A percentile compares a stretch with the other conserved stretches of the same genome.
phyloP scores from a whole-genome alignment of 2,329 filamentous ascomycete genomes.

The Dryadomyces quercus-mongolicae region DNA sequence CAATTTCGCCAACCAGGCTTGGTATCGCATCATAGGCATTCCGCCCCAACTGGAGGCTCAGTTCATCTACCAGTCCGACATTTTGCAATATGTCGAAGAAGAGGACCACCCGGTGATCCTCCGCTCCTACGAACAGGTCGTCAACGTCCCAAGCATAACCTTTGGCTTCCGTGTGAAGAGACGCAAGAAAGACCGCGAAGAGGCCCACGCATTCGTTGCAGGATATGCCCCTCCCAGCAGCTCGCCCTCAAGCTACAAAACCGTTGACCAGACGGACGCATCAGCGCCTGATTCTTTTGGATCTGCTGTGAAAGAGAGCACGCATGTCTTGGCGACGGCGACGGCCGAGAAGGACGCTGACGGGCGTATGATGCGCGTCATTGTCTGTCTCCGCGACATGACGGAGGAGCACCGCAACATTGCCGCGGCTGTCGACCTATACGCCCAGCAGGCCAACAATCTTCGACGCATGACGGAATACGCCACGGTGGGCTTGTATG shows the following conservation, averaged over 20 bases:
- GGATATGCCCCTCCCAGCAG: not conserved
- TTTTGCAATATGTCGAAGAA: slow-evolving; percentile 32
- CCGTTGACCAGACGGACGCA: not conserved
- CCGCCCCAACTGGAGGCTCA: slow-evolving; percentile 14
- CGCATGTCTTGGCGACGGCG: slow-evolving; percentile 34
- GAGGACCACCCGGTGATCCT: slow-evolving; percentile 30
- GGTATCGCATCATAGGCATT: slow-evolving; percentile 38
- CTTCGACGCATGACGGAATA: slow-evolving; percentile 41
- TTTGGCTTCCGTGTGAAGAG: slow-evolving; percentile 34
- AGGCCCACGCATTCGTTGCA: not conserved
- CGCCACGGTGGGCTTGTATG: slow-evolving; percentile 42
- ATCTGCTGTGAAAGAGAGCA: slow-evolving; percentile 13
- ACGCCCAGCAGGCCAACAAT: slow-evolving; percentile 39
- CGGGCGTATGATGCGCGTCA: slow-evolving; percentile 30
- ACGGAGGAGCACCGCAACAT: slow-evolving; percentile 35
- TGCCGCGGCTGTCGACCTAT: slow-evolving; percentile 33
- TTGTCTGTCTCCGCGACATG: slow-evolving; percentile 39
- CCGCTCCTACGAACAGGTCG: slow-evolving; percentile 28
- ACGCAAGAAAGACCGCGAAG: slow-evolving; percentile 7
- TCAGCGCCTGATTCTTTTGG: not conserved
- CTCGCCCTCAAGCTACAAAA: not conserved
- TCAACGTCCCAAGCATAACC: slow-evolving; percentile 23
- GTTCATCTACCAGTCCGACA: slow-evolving; percentile 11
- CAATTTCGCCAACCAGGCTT: slow-evolving; percentile 61
- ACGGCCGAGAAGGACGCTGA: slow-evolving; percentile 32